These are phyloP conservation scores for Pyrenochaeta sp. DNA, from an alignment of 2,329 filamentous ascomycete genomes.

Conservation along the genomic window DNA sequence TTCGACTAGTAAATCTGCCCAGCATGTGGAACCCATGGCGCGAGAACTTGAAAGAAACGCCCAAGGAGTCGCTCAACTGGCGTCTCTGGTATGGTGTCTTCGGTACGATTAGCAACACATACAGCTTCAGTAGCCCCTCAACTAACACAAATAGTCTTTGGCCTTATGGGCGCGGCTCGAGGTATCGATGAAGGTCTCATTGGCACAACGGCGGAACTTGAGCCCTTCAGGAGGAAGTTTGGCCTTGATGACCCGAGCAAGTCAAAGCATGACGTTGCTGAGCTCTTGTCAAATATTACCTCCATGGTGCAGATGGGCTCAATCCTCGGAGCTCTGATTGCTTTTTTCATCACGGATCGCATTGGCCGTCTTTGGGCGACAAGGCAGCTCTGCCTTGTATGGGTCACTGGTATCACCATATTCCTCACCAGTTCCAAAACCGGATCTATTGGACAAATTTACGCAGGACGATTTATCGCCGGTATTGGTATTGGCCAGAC, in stretches of 20 bases:
- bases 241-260: slow-evolving; percentile 44
- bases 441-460: slow-evolving; percentile 60
- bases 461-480: slow-evolving; percentile 72
- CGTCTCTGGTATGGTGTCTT: slow-evolving; percentile 79
- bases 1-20: slow-evolving; percentile 3
- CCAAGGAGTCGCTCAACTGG: slow-evolving; percentile 78
- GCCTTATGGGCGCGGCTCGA: slow-evolving; percentile 77
- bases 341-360: slow-evolving; percentile 59
- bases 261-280: slow-evolving; percentile 40
- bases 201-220: slow-evolving; percentile 65
- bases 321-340: slow-evolving; percentile 73
- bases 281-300: slow-evolving; percentile 70
- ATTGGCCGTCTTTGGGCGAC: slow-evolving; percentile 56
- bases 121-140: no score
- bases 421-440: slow-evolving; percentile 48
- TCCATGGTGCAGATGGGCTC: slow-evolving; percentile 84
- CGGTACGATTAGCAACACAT: slow-evolving; percentile 27
- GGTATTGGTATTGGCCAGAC: slow-evolving; percentile 73
- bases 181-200: slow-evolving; percentile 85
- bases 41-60: slow-evolving; percentile 68
- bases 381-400: slow-evolving; percentile 52
- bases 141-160: slow-evolving; percentile 59
- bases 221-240: slow-evolving; percentile 47
- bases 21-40: slow-evolving; percentile 49
- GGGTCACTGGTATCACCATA: slow-evolving; percentile 53